Base-by-base conservation (phyloP, 257 asterid species). In the Lavandula angustifolia region DNA sequence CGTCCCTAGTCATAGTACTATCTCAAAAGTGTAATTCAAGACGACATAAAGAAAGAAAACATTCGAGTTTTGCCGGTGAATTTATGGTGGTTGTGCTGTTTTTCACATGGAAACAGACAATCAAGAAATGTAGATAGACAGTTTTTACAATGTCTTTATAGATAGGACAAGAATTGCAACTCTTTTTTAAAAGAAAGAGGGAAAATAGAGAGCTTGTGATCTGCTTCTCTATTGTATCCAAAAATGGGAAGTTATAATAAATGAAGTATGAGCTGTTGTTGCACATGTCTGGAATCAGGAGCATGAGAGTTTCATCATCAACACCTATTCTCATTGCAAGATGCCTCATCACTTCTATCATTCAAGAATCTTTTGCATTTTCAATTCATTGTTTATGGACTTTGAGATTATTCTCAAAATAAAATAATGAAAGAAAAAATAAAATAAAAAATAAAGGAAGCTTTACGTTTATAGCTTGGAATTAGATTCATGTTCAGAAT, bases 271-370 rank as follows among this genome's bases (percentile, higher is more conserved):
- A 75, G 79, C 75, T 69, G 79, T 55, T 64, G 13, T 8, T 41
- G 79, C 79, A 75, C 79, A 69, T 73, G 73, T 29, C 35, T 68
- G 40, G 55, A 31, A 7, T 46, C 3, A 27, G 35, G 67, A 49
- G 58, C 27, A 11, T 9, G 54, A 48, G 56, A 47, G 16, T 54
- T 42, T 29, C 60, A 53, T 67, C 60, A 46, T 54, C 38, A 44
- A 44, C 38, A 55, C 33, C 18, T 22, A 14, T 17, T 18, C n/a
- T 14, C 41, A 22, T 41, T 22, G 22, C 11, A 59, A 60, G 10
- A 51, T 66, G 69, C 65, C 50, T 60, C 60, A 4, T 55, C 61
- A 38, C 64, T 62, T 33, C 32, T 47, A 61, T 53, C 9, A 70
- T 42, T 70, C 66, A 54, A 34, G 67, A 54, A 54, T 71, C 60